A percentile compares a stretch with the other conserved stretches of the same genome.
phyloP scores from a whole-genome alignment of 768 basidiomycete genomes.

The Termitomyces sp. region DNA sequence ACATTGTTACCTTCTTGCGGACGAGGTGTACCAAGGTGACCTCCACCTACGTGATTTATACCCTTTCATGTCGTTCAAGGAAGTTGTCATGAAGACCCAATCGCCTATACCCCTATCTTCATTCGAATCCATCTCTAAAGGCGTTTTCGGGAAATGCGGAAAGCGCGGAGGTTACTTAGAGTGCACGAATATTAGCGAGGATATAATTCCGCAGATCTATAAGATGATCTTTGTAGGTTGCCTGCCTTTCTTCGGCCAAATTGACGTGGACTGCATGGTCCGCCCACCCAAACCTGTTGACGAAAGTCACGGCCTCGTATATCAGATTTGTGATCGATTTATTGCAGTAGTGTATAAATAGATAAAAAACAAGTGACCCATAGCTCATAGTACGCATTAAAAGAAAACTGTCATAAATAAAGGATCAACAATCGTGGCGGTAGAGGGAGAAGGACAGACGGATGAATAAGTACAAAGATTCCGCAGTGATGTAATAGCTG shows the following conservation, averaged over 20 bases:
- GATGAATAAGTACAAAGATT: slow-evolving; percentile 5
- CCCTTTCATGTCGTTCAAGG: slow-evolving; percentile 90
- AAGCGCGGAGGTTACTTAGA: slow-evolving; percentile 96
- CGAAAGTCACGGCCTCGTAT: slow-evolving; percentile 47
- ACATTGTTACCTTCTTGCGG: slow-evolving; percentile 74
- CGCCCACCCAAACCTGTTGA: slow-evolving; percentile 77
- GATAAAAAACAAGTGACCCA: slow-evolving; percentile 1
- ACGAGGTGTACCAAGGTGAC: slow-evolving; percentile 99
- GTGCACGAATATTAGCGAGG: slow-evolving; percentile 71
- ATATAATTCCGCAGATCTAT: slow-evolving; percentile 83
- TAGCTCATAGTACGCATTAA: slow-evolving; percentile 1
- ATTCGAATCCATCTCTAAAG: slow-evolving; percentile 99
- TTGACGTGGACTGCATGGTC: slow-evolving; percentile 91
- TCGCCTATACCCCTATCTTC: slow-evolving; percentile 83
- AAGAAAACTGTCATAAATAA: slow-evolving; percentile 1
- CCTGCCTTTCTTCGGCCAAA: slow-evolving; percentile 85
- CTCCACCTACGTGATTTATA: slow-evolving; percentile 63
- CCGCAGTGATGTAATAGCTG: neutral
- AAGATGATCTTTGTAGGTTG: slow-evolving; percentile 98
- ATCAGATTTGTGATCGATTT: neutral
- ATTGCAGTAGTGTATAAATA: slow-evolving; percentile 8
- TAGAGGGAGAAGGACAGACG: neutral
- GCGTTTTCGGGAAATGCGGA: slow-evolving; percentile 94
- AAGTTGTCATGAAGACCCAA: too few species aligned
- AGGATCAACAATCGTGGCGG: neutral